Base-by-base conservation (phyloP, 306 rosid species). In the Pachyrhizus erosus region DNA sequence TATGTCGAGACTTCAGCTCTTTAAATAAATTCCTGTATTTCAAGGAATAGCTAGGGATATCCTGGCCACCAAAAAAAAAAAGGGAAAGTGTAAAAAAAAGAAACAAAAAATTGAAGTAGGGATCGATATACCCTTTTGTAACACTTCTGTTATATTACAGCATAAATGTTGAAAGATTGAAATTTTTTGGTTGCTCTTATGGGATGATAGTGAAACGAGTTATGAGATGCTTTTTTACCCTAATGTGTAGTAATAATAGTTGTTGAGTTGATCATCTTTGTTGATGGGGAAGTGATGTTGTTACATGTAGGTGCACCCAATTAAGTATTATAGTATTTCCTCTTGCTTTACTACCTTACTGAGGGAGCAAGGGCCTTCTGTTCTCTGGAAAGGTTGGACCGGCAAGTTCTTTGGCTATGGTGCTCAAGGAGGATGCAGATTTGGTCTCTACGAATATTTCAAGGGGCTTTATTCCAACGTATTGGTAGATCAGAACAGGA, bases 291-390 rank as follows among this genome's bases (percentile, higher is more conserved):
- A 79, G 37, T 45, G 43, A 55, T 73, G n/a, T 65, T 73, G 49
- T 66, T 69, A 60, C 78, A 43, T 89, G 82, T 77, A 89, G 92
- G 92, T 85, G 76, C 75, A 87, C 23, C 89, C 92, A 13, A 13
- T 87, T 58, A 89, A 87, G 78, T 87, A 89, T 83, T 55, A 77
- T 62, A 87, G 87, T 79, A 87, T 89, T 73, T 85, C 83, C 14
- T 82, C 88, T 0, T 89, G 89, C 78, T 89, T 89, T 75, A 85
- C 83, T 21, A 82, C 87, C 62, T 66, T 89, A 70, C 15, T 87
- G 74, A 85, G 84, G 80, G 92, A 89, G 65, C 92, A 89, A 77
- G 92, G 92, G 62, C 92, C 92, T 82, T 80, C 90, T 80, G 88
- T 86, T 21, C 84, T 89, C 2, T 89, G 89, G 92, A 87, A 86